A percentile compares a stretch with the other conserved stretches of the same genome.
Conservation (phyloP, 176 grass and related monocot genomes). For the Triticum monococcum region DNA sequence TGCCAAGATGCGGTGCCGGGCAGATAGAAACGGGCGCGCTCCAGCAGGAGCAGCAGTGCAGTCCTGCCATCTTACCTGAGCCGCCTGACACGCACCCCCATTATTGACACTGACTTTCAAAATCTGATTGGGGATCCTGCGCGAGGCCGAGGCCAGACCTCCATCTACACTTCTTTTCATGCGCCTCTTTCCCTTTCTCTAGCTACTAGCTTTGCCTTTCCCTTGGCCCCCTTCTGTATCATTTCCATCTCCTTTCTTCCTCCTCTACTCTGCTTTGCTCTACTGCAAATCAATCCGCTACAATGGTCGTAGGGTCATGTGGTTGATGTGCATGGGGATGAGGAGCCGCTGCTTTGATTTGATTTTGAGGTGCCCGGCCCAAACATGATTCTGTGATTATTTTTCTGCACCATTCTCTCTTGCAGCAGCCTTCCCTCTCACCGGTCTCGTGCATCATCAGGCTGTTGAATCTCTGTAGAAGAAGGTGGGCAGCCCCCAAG, state of each 20-base stretch:
- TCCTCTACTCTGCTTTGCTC: not conserved
- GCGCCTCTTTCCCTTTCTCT: not conserved
- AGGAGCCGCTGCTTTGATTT: slow-evolving; percentile 24
- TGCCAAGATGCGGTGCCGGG: slow-evolving; percentile 18
- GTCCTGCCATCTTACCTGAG: slow-evolving; percentile 2
- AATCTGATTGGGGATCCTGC: slow-evolving; percentile 55
- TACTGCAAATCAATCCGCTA: not conserved
- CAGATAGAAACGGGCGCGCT: slow-evolving; percentile 33
- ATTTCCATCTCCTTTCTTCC: not conserved
- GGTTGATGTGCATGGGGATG: slow-evolving; percentile 20
- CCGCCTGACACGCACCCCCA: slow-evolving; percentile 27
- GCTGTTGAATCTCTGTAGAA: slow-evolving; percentile 30
- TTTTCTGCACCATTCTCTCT: slow-evolving; percentile 35
- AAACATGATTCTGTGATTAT: slow-evolving; percentile 59
- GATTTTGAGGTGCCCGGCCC: slow-evolving; percentile 50
- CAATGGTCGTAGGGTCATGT: slow-evolving; percentile 25
- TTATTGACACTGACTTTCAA: slow-evolving; percentile 38
- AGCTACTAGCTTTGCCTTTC: slow-evolving; percentile 30
- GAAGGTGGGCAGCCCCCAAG: slow-evolving; percentile 33
- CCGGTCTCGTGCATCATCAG: not conserved
- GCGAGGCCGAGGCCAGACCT: slow-evolving; percentile 11
- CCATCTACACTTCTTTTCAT: slow-evolving; percentile 35
- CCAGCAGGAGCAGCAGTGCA: not conserved
- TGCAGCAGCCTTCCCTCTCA: slow-evolving; percentile 21
- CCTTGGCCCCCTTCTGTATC: slow-evolving; percentile 21